These are phyloP conservation scores for Hyphopichia buzzinii DNA, from an alignment of 1,139 yeast species.

Conservation along the genomic window DNA sequence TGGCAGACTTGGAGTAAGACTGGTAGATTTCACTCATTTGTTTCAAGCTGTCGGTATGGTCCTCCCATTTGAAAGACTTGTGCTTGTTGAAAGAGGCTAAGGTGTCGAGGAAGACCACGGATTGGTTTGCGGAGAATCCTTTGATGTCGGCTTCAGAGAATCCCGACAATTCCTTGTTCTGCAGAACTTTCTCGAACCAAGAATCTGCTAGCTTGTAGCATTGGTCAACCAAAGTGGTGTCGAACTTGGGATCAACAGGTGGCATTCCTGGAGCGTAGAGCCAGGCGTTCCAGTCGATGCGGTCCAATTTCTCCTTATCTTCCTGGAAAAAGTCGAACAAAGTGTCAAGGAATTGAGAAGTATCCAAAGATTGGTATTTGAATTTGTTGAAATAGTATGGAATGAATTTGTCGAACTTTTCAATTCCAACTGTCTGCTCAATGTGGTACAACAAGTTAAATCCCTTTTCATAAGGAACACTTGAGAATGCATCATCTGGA, in stretches of 20 bases:
- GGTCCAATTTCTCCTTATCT: constrained; percentile 50
- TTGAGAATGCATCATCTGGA: constrained; percentile 37
- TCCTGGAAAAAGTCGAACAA: constrained; percentile 63
- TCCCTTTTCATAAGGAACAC: constrained; percentile 38
- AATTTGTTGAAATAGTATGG: constrained; percentile 71
- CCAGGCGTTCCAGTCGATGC: constrained; percentile 86
- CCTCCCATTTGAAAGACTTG: constrained; percentile 34
- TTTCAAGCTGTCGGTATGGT: constrained; percentile 35
- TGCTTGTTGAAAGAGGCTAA: constrained; percentile 39
- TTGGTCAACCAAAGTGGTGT: constrained; percentile 72
- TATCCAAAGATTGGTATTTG: constrained; percentile 70
- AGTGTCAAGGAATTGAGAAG: constrained; percentile 76
- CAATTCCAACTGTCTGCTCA: constrained; percentile 35
- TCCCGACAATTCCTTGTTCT: constrained; percentile 8
- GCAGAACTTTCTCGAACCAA: constrained; percentile 51
- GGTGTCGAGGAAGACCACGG: constrained; percentile 74
- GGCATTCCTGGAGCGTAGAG: constrained; percentile 82
- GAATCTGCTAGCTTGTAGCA: constrained; percentile 63
- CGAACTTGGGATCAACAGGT: constrained; percentile 71
- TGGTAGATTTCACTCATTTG: constrained; percentile 46
- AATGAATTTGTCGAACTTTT: constrained; percentile 72
- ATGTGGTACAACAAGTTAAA: constrained; percentile 30
- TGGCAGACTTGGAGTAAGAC: constrained; percentile 49
- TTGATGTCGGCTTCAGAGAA: constrained; percentile 44
- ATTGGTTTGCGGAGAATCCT: constrained; percentile 69